phyloP scores from a whole-genome alignment of 257 asterid genomes.

The Knoxia roxburghii region DNA sequence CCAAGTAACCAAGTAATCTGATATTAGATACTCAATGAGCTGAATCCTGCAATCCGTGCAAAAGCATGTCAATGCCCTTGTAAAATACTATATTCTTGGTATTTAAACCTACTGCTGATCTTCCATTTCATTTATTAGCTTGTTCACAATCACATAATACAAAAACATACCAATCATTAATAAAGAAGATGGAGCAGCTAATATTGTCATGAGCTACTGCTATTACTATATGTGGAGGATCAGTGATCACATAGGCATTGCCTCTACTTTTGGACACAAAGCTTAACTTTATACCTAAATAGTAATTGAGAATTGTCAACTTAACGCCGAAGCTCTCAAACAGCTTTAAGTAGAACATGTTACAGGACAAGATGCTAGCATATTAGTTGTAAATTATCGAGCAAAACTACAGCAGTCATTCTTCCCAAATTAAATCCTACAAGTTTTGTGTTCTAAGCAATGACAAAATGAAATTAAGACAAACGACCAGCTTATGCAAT shows the following conservation, averaged over 20 bases:
- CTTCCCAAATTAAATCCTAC: not conserved
- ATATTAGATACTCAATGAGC: conserved; percentile 79
- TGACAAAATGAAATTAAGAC: not conserved
- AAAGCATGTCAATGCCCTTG: conserved; percentile 10
- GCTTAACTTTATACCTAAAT: too few species aligned
- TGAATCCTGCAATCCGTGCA: conserved; percentile 73
- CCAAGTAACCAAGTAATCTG: conserved; percentile 72
- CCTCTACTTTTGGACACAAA: not conserved
- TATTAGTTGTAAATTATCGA: too few species aligned
- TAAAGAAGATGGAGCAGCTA: too few species aligned
- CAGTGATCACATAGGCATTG: not conserved
- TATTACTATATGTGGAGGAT: not conserved
- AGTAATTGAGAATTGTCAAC: not conserved
- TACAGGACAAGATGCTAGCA: not conserved
- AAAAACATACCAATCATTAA: too few species aligned
- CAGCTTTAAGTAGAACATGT: not conserved
- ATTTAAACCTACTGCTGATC: not conserved
- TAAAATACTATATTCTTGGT: not conserved
- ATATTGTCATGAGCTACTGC: not conserved
- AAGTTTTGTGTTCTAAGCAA: not conserved
- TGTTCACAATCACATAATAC: not conserved
- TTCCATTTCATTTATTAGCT: not conserved
- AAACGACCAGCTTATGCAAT: not conserved
- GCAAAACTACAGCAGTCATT: not conserved
- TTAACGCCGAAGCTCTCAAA: not conserved